Evolutionary conservation across 2,329 filamentous ascomycete species (phyloP).

Genomic region (Fusarium liriodendri): DNA sequence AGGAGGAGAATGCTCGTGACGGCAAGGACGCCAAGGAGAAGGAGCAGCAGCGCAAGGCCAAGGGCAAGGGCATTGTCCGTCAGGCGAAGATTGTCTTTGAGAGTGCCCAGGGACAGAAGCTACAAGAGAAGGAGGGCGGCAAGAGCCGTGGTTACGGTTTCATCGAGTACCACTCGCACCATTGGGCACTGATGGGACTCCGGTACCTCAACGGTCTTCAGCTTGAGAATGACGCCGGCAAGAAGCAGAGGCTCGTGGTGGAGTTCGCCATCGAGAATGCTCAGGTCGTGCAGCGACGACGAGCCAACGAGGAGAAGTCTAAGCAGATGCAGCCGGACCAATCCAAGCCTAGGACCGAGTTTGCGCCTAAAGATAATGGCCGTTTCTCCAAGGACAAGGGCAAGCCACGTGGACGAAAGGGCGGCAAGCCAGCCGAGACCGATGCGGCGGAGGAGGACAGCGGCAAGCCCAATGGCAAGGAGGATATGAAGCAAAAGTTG

Average conservation of each 20-base stretch:
- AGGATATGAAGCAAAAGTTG: conserved; percentile 73
- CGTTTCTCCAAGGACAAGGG: conserved; percentile 33
- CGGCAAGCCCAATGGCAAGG: conserved; percentile 52
- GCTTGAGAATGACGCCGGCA: conserved; percentile 71
- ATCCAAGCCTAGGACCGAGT: conserved; percentile 33
- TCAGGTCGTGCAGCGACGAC: conserved; percentile 86
- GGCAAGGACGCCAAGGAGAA: conserved; percentile 83
- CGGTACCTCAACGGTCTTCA: conserved; percentile 89
- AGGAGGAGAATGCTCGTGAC: conserved; percentile 86
- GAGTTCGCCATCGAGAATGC: conserved; percentile 99
- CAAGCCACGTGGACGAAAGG: conserved; percentile 33
- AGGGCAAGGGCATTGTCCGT: conserved; percentile 87
- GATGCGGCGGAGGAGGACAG: conserved; percentile 33
- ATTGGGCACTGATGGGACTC: conserved; percentile 93
- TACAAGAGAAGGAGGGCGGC: conserved; percentile 79
- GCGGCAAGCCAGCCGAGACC: conserved; percentile 17
- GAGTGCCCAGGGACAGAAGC: conserved; percentile 84
- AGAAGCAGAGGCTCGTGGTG: conserved; percentile 89
- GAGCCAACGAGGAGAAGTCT: conserved; percentile 51
- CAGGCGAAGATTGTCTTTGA: conserved; percentile 98
- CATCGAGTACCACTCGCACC: conserved; percentile 94
- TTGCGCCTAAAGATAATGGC: conserved; percentile 27
- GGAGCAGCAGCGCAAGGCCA: conserved; percentile 81
- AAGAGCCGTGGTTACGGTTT: conserved; percentile 97
- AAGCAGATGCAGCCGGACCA: conserved; percentile 40